Conservation (phyloP, 2,329 filamentous ascomycete species). For the Chrysosporium keratinophilum region DNA sequence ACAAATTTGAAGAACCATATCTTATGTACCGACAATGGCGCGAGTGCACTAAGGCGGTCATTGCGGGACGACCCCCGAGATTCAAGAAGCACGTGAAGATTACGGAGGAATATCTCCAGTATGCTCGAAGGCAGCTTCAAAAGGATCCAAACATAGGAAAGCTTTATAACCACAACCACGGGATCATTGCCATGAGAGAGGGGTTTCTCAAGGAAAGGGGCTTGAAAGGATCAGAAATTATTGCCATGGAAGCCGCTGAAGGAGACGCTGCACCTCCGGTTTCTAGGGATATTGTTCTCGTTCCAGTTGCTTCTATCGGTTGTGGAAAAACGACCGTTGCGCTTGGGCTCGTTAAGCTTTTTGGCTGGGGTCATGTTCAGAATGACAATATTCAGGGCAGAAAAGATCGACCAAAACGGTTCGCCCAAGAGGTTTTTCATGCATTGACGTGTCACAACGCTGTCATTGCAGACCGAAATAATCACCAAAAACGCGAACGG, state of each 20-base stretch:
- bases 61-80: constrained; percentile 60
- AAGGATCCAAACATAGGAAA: constrained; percentile 57
- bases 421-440: constrained; percentile 60
- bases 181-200: constrained; percentile 82
- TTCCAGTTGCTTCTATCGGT: constrained; percentile 84
- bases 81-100: constrained; percentile 81
- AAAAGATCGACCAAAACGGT: constrained; percentile 61
- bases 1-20: constrained; percentile 98
- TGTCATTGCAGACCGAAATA: constrained; percentile 89
- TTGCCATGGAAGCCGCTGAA: constrained; percentile 53
- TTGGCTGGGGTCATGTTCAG: constrained; percentile 85
- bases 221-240: constrained; percentile 78
- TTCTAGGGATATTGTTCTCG: constrained; percentile 62
- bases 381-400: constrained; percentile 90
- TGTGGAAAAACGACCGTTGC: constrained; percentile 95
- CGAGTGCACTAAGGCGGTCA: constrained; percentile 87
- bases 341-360: constrained; percentile 68
- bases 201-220: constrained; percentile 78
- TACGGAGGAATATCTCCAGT: constrained; percentile 81
- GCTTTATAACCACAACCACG: constrained; percentile 76
- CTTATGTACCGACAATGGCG: constrained; percentile 98
- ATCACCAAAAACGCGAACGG: constrained; percentile 78
- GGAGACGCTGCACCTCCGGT: constrained; percentile 37
- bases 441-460: constrained; percentile 55
- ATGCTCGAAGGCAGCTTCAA: constrained; percentile 62